Evolutionary conservation across 179 eudicot genomes (phyloP), one percentile per base, ranked within the genome.

Genomic region (Nepenthes alata): DNA sequence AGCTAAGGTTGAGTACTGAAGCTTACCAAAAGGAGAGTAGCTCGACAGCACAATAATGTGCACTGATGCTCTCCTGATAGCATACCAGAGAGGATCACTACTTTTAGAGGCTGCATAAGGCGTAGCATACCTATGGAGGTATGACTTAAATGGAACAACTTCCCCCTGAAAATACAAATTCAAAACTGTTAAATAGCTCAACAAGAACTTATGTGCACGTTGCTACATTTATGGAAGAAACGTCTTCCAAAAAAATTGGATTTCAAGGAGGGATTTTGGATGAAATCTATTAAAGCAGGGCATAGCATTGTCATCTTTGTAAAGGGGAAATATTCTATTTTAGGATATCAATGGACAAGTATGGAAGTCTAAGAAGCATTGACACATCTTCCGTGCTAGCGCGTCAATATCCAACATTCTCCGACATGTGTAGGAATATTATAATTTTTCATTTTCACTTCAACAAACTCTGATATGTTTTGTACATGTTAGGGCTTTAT

Each of bases 21-120:
- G 57, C 80, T 77, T 87, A 93, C 98, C 98, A 65, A 76, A 94
- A 45, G 99, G 87, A 72, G 97, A 90, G 68, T 94, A 94, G 77
- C 87, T 87, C 70, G 97, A 90, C 35, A 94, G 76, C 66, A 90
- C 95, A 75, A 94, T 90, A 14, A 94, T 74, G 74, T 94, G 99
- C 55, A 96, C 97, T 65, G 99, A 90, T 63, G 91, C 99, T 67
- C 96, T 87, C 62, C 94, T 79, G 52, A 90, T 54, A 34, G 97
- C 79, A 76, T 94, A 94, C 99, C 99, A 94, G 57, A 91, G 82
- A 69, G 97, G 91, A 77, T 60, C 66, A 68, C 68, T 85, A 86
- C 99, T 94, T 59, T 65, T 62, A 35, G 85, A 78, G 54, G 99
- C 91, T 55, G 58, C 68, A 77, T 80, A 81, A 16, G 99, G 99